Base-by-base conservation (phyloP, 129 eudicot genomes). In the Deinandra increscens region DNA sequence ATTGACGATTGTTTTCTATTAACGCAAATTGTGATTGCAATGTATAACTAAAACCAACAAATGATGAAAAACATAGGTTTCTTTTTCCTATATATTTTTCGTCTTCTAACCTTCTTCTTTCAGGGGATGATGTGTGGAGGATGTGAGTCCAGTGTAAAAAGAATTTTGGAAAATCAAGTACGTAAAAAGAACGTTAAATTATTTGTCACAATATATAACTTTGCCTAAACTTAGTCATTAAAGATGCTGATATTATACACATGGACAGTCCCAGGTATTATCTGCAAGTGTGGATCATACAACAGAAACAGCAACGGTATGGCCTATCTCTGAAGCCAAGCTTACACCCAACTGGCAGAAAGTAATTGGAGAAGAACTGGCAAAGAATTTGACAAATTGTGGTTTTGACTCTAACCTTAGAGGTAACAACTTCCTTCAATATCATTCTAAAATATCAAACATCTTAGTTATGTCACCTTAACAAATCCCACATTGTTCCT, bases 41-140 rank as follows among this genome's bases (percentile, higher is more conserved):
- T 4, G 39, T 36, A 36, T 36, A 6, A 0, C 39, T 36, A 6
- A 4, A 36, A 36, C 0, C 39, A 59, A 33, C 65, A 26, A 60
- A 31, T 60, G n/a, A 0, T 18, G 42, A 5, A 33, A 46, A 66
- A 26, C 14, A 29, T 31, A 1, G 59, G 58, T 26, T 66, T 67
- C 12, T 38, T 29, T 60, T 13, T 10, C 8, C 19, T 60, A 4
- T 46, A 56, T 65, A 23, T 11, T 12, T 10, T 44, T 71, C 14
- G 43, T 26, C 46, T 18, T 64, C 22, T n/a, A 17, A 23, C 34
- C 34, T 14, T 74, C 22, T 14, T 74, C 22, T 78, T n/a, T 70
- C 62, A 93, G 99, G 97, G 96, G 44, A 93, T 93, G 99, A 76
- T 88, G 8, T 93, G 99, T 64, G 99, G 92, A 48, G 99, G 99